These are phyloP conservation scores for Hirschfeldia incana DNA, from an alignment of 345 rosid genomes.

Conservation along the genomic window DNA sequence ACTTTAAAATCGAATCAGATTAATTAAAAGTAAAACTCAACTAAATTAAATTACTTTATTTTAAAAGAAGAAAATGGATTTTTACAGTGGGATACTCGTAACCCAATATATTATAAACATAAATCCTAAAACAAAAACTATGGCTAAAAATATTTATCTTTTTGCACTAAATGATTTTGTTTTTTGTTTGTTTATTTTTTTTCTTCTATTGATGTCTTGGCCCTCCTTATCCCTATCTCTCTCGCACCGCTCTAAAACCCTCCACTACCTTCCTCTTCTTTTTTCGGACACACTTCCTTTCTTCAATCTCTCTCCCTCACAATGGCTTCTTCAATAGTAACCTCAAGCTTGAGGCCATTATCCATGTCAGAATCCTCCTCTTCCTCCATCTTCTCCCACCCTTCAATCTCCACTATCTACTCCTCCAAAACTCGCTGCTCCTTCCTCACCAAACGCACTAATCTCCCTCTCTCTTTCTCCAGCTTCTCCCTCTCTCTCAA, in stretches of 20 bases:
- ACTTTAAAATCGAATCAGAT: too few species aligned
- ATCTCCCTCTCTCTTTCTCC: slow-evolving; percentile 44
- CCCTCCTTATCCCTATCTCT: slow-evolving; percentile 37
- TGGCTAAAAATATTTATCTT: too few species aligned
- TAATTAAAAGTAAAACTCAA: too few species aligned
- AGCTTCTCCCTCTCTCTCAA: slow-evolving; percentile 35
- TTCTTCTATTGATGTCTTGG: not conserved
- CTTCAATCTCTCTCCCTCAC: slow-evolving; percentile 27
- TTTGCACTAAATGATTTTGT: too few species aligned
- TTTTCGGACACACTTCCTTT: not conserved
- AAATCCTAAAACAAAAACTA: too few species aligned
- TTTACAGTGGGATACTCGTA: too few species aligned
- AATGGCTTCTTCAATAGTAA: slow-evolving; percentile 50
- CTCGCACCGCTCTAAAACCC: slow-evolving; percentile 36
- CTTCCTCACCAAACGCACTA: slow-evolving; percentile 36
- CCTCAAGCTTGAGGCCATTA: slow-evolving; percentile 51
- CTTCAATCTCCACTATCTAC: slow-evolving; percentile 42
- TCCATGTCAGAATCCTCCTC: slow-evolving; percentile 59
- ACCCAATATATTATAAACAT: too few species aligned
- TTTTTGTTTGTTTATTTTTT: too few species aligned
- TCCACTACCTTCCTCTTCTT: slow-evolving; percentile 11
- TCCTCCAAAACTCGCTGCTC: slow-evolving; percentile 44
- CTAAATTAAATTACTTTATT: too few species aligned
- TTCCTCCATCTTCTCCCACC: slow-evolving; percentile 46
- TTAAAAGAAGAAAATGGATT: too few species aligned